Percentiles rank a stretch among this genome's conserved stretches.
Conservation (phyloP, 2,329 filamentous ascomycete species). For the Curvularia sp. region DNA sequence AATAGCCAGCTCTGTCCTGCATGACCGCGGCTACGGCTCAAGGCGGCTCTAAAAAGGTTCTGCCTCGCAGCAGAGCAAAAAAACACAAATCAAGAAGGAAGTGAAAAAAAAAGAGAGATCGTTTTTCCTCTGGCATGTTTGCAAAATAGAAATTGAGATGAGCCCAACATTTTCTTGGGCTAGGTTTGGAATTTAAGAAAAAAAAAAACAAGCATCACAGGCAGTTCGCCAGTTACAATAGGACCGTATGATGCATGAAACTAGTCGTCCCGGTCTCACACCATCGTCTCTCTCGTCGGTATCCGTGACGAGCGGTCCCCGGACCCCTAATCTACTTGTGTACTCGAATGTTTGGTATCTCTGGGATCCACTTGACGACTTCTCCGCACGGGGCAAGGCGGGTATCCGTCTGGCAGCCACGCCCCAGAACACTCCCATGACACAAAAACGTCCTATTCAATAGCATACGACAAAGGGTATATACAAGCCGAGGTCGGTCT, state of each 20-base stretch:
- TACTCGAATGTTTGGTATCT: neutral
- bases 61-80: neutral
- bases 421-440: neutral
- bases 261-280: neutral
- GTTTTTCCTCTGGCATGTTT: no score
- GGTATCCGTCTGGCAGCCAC: neutral
- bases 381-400: slow-evolving; percentile 1
- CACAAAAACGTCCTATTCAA: neutral
- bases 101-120: no score
- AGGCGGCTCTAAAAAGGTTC: neutral
- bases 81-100: neutral
- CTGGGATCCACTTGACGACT: slow-evolving; percentile 4
- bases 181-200: neutral
- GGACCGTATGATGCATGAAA: no score
- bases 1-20: slow-evolving; percentile 6
- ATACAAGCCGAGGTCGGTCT: slow-evolving; percentile 7
- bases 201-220: neutral
- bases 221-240: no score
- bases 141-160: neutral
- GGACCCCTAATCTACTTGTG: neutral
- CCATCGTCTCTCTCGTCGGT: neutral
- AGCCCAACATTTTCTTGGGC: neutral
- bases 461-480: slow-evolving; percentile 17
- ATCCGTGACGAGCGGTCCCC: no score
- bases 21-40: neutral